A percentile compares a stretch with the other conserved stretches of the same genome.
phyloP scores from a whole-genome alignment of 495 filamentous ascomycete genomes.

The Echria macrotheca region DNA sequence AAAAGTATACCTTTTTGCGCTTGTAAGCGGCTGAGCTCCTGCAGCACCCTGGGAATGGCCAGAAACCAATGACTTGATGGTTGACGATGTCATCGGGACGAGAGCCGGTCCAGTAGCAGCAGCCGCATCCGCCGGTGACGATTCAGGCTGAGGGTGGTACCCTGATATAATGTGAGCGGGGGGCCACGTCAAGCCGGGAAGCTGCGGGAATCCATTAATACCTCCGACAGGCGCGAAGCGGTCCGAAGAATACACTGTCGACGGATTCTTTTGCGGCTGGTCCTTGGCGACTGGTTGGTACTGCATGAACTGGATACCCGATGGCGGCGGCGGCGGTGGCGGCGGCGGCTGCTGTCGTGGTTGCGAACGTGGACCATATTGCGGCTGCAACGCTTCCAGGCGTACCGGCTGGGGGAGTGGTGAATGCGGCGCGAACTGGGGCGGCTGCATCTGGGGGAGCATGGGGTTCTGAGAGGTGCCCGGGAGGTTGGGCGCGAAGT shows the following conservation, averaged over 20 bases:
- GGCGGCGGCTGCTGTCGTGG: slow-evolving; percentile 11
- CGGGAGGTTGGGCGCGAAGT: slow-evolving; percentile 29
- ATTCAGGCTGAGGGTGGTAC: slow-evolving; percentile 26
- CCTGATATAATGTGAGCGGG: slow-evolving; percentile 35
- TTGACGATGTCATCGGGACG: slow-evolving; percentile 26
- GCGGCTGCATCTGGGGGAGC: slow-evolving; percentile 13
- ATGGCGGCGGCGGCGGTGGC: too few relatives aligned
- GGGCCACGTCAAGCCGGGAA: slow-evolving; percentile 34
- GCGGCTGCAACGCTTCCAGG: slow-evolving; percentile 9
- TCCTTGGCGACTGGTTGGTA: slow-evolving; percentile 17
- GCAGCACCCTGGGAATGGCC: slow-evolving; percentile 13
- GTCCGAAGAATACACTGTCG: slow-evolving; percentile 24
- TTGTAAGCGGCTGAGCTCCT: slow-evolving; percentile 16
- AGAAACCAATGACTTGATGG: slow-evolving; percentile 22
- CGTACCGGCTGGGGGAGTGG: slow-evolving; percentile 4
- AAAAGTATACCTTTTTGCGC: slow-evolving; percentile 45
- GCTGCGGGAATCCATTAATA: slow-evolving; percentile 37
- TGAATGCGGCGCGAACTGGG: slow-evolving; percentile 12
- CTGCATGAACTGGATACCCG: slow-evolving; percentile 15
- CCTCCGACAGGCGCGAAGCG: slow-evolving; percentile 35
- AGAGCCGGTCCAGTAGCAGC: slow-evolving; percentile 14
- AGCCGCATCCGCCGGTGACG: slow-evolving; percentile 19
- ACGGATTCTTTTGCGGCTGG: slow-evolving; percentile 14
- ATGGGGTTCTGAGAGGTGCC: not conserved
- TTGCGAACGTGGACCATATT: not conserved